These are phyloP conservation scores for Tricharina praecox DNA, from an alignment of 495 filamentous ascomycete genomes.

Conservation along the genomic window DNA sequence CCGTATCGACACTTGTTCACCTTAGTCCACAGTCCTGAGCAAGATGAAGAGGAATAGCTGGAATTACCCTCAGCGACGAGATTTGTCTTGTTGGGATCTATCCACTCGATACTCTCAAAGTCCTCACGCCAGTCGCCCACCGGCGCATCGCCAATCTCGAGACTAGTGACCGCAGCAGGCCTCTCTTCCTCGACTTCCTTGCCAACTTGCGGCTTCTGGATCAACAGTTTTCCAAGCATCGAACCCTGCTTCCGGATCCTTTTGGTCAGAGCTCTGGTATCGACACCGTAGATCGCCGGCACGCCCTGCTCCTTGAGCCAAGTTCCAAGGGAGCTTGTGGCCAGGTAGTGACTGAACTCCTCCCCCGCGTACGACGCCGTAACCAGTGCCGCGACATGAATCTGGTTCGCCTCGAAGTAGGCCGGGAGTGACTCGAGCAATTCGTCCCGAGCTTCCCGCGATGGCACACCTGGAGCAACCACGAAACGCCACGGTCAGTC, in stretches of 20 bases:
- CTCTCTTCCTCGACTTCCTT: slow-evolving; percentile 35
- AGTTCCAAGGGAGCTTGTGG: slow-evolving; percentile 68
- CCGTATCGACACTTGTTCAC: slow-evolving; percentile 59
- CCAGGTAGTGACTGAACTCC: slow-evolving; percentile 85
- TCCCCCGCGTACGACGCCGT: slow-evolving; percentile 83
- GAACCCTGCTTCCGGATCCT: slow-evolving; percentile 81
- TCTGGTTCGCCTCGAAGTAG: slow-evolving; percentile 77
- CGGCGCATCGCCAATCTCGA: slow-evolving; percentile 18
- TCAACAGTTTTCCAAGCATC: slow-evolving; percentile 83
- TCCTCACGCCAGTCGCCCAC: slow-evolving; percentile 41
- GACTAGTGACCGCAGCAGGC: too few relatives aligned
- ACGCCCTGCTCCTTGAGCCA: slow-evolving; percentile 94
- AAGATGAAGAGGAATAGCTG: neutral
- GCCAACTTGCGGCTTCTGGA: slow-evolving; percentile 41
- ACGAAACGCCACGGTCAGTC: neutral
- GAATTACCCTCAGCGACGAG: slow-evolving; percentile 81
- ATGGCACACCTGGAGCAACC: slow-evolving; percentile 43
- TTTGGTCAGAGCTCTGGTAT: slow-evolving; percentile 87
- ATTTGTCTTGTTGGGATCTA: slow-evolving; percentile 80
- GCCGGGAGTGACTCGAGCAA: slow-evolving; percentile 69
- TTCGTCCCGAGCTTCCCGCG: slow-evolving; percentile 61
- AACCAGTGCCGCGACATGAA: slow-evolving; percentile 82
- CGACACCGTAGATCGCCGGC: slow-evolving; percentile 90
- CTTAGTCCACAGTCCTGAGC: neutral
- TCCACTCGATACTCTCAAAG: slow-evolving; percentile 71